Evolutionary conservation across 2,329 filamentous ascomycete genomes (phyloP).

Genomic region (Pestalotiopsis fici): DNA sequence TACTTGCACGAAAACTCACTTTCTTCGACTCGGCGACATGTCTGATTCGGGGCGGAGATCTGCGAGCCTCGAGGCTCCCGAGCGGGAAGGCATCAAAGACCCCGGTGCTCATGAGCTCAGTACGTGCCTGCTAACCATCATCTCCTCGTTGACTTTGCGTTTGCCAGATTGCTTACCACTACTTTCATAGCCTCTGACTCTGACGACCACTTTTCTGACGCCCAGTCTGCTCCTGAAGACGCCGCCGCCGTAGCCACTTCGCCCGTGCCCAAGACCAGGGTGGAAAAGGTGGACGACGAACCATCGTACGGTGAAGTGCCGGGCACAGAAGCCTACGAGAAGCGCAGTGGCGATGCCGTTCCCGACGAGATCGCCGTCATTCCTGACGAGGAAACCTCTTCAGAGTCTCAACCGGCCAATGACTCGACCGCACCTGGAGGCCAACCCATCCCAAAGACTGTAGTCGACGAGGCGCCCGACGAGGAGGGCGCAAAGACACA

Average conservation of each 20-base stretch:
- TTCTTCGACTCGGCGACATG: slow-evolving; percentile 17
- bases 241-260: slow-evolving; percentile 46
- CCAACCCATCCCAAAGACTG: slow-evolving; percentile 49
- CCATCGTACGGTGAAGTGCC: slow-evolving; percentile 63
- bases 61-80: slow-evolving; percentile 31
- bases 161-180: background rate
- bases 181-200: slow-evolving; percentile 50
- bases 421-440: slow-evolving; percentile 34
- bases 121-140: slow-evolving; percentile 26
- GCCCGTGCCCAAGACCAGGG: slow-evolving; percentile 58
- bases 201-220: slow-evolving; percentile 71
- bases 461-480: slow-evolving; percentile 54
- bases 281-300: slow-evolving; percentile 60
- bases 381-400: slow-evolving; percentile 29
- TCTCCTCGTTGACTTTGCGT: background rate
- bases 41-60: slow-evolving; percentile 23
- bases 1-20: background rate
- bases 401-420: slow-evolving; percentile 24
- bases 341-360: slow-evolving; percentile 57
- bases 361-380: slow-evolving; percentile 62
- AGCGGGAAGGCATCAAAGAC: slow-evolving; percentile 45
- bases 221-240: slow-evolving; percentile 47
- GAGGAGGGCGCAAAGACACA: slow-evolving; percentile 43
- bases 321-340: slow-evolving; percentile 58
- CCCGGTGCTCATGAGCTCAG: slow-evolving; percentile 63